A percentile compares a stretch with the other conserved stretches of the same genome.
Evolutionary conservation across 768 basidiomycete species (phyloP).

Genomic region (Coprinopsis strossmayeri): DNA sequence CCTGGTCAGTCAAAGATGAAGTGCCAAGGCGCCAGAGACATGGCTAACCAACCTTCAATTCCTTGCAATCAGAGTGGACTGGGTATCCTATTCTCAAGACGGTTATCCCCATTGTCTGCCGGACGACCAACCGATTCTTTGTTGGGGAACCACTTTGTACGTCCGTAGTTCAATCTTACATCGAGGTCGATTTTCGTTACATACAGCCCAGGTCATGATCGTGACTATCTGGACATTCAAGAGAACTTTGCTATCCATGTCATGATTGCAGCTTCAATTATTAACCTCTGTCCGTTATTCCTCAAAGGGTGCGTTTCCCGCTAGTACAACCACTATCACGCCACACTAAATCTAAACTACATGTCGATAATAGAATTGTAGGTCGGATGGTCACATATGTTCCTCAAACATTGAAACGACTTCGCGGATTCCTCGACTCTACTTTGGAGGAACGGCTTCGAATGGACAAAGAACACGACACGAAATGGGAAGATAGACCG

Average conservation of each 20-base stretch:
- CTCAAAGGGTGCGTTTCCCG: slow-evolving; percentile 25
- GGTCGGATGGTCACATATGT: slow-evolving; percentile 10
- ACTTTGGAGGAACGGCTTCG: slow-evolving; percentile 11
- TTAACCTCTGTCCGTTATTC: slow-evolving; percentile 24
- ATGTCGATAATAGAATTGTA: slow-evolving; percentile 9
- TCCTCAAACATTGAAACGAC: slow-evolving; percentile 1
- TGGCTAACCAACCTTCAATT: not conserved
- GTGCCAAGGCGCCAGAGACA: not conserved
- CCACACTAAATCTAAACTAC: not conserved
- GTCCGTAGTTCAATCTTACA: slow-evolving; percentile 9
- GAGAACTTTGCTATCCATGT: slow-evolving; percentile 23
- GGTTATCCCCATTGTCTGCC: slow-evolving; percentile 28
- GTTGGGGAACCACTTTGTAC: slow-evolving; percentile 38
- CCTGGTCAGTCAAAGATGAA: slow-evolving; percentile 10
- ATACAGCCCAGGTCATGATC: slow-evolving; percentile 27
- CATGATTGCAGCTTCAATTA: slow-evolving; percentile 11
- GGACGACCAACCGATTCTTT: slow-evolving; percentile 36
- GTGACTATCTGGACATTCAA: slow-evolving; percentile 26
- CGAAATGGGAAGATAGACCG: slow-evolving; percentile 26
- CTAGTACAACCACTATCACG: not conserved
- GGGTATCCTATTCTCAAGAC: slow-evolving; percentile 19
- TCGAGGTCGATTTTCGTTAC: slow-evolving; percentile 8
- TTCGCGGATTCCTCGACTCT: slow-evolving; percentile 6
- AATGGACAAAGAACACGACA: slow-evolving; percentile 2
- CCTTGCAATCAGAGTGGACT: slow-evolving; percentile 31